Conservation (phyloP, 257 asterid species). For the Parsonsia alboflavescens region DNA sequence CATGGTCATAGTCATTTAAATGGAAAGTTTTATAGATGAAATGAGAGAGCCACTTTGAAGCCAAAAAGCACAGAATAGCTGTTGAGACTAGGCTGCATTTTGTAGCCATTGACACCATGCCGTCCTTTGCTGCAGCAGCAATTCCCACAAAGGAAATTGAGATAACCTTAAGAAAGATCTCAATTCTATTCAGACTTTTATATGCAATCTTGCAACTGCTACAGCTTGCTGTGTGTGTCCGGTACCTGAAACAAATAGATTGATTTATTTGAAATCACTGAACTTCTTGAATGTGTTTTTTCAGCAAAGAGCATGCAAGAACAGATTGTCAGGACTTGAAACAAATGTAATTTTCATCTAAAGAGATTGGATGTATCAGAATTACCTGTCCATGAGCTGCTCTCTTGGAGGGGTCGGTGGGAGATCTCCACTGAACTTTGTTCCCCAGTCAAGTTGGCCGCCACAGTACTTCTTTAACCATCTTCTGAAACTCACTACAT, state of each 20-base stretch:
- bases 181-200: conserved; percentile 42
- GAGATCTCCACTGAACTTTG: conserved; percentile 44
- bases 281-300: background rate
- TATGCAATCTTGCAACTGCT: conserved; percentile 66
- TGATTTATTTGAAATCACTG: background rate
- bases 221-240: conserved; percentile 71
- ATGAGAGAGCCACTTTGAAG: conserved; percentile 73
- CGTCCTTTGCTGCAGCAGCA: conserved; percentile 65
- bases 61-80: conserved; percentile 63
- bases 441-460: conserved; percentile 56
- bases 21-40: conserved; percentile 68
- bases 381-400: conserved; percentile 69
- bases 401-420: conserved; percentile 77
- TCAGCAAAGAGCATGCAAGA: background rate
- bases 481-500: conserved; percentile 55
- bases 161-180: conserved; percentile 47
- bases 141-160: conserved; percentile 47
- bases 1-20: conserved; percentile 88
- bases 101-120: conserved; percentile 34
- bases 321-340: no score
- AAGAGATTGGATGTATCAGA: background rate
- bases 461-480: conserved; percentile 75
- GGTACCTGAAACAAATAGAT: conserved; percentile 46
- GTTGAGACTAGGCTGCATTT: conserved; percentile 38
- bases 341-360: no score